A percentile compares a stretch with the other conserved stretches of the same genome.
Conservation (phyloP, 2,329 filamentous ascomycete species). For the Aureobasidium sp. region DNA sequence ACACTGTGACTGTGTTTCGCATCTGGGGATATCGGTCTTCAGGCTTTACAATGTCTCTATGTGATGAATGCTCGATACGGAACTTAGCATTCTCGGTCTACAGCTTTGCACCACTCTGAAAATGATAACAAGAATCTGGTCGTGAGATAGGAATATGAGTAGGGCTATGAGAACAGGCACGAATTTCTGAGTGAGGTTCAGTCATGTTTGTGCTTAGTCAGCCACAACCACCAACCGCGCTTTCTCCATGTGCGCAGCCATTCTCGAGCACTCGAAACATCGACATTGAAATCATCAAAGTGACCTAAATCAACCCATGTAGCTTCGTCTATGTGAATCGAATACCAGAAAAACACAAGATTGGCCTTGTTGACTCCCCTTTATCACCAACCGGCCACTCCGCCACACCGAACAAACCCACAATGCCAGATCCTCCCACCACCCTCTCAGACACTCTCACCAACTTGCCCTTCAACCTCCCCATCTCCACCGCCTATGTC, state of each 20-base stretch:
- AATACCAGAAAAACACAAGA: not conserved
- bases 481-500: not conserved
- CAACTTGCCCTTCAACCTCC: not conserved
- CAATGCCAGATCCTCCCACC: not conserved
- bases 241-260: not conserved
- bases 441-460: not conserved
- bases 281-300: not conserved
- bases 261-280: not conserved
- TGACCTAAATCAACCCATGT: too few species aligned
- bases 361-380: not conserved
- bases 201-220: not conserved
- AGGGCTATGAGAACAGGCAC: too few species aligned
- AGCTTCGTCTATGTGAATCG: too few species aligned
- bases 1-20: too few species aligned
- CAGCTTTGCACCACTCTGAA: too few species aligned
- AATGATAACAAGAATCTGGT: not conserved
- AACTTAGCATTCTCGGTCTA: too few species aligned
- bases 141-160: not conserved
- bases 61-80: too few species aligned
- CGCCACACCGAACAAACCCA: not conserved
- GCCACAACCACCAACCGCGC: not conserved
- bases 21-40: too few species aligned
- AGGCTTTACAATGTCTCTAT: too few species aligned
- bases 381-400: not conserved
- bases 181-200: not conserved